A percentile compares a stretch with the other conserved stretches of the same genome.
phyloP scores from a whole-genome alignment of 768 basidiomycete genomes.

The Tephrocybe sp. region DNA sequence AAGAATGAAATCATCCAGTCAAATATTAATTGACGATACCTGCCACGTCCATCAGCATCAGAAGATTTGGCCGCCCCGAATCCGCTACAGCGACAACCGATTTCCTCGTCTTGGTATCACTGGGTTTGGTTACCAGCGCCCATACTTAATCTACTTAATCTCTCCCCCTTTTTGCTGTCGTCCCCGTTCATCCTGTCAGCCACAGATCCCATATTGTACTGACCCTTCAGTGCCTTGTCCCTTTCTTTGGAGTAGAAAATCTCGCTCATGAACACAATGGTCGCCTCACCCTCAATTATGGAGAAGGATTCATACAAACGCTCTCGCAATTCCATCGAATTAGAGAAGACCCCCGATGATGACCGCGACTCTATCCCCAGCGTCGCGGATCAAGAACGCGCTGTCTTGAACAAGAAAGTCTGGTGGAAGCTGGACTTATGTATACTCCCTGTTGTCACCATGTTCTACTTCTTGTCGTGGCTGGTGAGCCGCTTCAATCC shows the following conservation, averaged over 20 bases:
- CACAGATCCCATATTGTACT: neutral
- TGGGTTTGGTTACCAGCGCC: neutral
- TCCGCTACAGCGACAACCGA: neutral
- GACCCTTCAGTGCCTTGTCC: conserved; percentile 13
- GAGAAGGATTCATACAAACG: conserved; percentile 13
- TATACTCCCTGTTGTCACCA: conserved; percentile 13
- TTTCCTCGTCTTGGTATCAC: neutral
- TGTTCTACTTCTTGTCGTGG: conserved; percentile 18
- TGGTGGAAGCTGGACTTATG: conserved; percentile 19
- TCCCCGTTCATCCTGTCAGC: neutral
- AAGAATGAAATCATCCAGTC: neutral
- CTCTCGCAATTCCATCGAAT: conserved; percentile 10
- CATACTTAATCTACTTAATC: neutral
- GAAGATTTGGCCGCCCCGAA: conserved; percentile 6
- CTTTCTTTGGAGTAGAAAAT: conserved; percentile 7
- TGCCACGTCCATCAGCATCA: conserved; percentile 9
- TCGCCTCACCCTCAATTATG: conserved; percentile 5
- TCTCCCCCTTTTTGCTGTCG: neutral
- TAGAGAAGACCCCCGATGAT: conserved; percentile 12
- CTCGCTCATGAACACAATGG: neutral
- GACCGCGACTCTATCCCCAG: neutral
- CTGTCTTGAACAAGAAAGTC: conserved; percentile 5
- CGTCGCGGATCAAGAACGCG: neutral
- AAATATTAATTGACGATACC: too few species aligned
- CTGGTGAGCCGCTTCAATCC: conserved; percentile 6